Percentiles rank a stretch among this genome's conserved stretches.
Evolutionary conservation across 148 eudicot genomes (phyloP).

Genomic region (Chenopodium album): DNA sequence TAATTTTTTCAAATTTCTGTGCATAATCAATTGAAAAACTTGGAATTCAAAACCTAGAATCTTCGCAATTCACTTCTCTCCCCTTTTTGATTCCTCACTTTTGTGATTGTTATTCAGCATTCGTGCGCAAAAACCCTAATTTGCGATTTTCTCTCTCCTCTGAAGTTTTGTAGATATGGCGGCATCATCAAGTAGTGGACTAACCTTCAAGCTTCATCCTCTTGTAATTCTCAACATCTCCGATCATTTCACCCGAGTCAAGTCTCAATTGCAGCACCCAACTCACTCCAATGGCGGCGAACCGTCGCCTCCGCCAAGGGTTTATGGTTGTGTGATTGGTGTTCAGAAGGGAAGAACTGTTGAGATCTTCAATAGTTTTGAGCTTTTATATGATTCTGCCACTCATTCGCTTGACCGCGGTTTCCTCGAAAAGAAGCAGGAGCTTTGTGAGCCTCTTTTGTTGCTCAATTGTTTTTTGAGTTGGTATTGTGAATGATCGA

Average conservation of each 20-base stretch:
- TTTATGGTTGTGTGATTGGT: conserved; percentile 87
- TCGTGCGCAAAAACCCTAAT: not conserved
- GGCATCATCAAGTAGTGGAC: conserved; percentile 80
- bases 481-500: not conserved
- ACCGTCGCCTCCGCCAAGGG: conserved; percentile 41
- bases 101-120: not conserved
- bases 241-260: conserved; percentile 78
- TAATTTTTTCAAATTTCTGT: not conserved
- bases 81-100: not conserved
- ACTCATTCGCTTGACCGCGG: conserved; percentile 67
- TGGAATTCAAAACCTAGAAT: not conserved
- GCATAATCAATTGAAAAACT: not conserved
- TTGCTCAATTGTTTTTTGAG: not conserved
- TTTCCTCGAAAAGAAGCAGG: conserved; percentile 86
- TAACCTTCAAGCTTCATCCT: conserved; percentile 95
- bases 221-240: conserved; percentile 85
- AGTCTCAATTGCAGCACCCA: conserved; percentile 48
- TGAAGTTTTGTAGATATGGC: conserved; percentile 38
- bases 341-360: conserved; percentile 82
- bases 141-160: not conserved
- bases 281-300: conserved; percentile 17
- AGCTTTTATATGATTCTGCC: conserved; percentile 57
- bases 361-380: conserved; percentile 94
- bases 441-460: conserved; percentile 57
- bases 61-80: not conserved